Percentiles rank a stretch among this genome's conserved stretches.
Evolutionary conservation across 345 rosid species (phyloP).

Genomic region (Murraya koenigii): DNA sequence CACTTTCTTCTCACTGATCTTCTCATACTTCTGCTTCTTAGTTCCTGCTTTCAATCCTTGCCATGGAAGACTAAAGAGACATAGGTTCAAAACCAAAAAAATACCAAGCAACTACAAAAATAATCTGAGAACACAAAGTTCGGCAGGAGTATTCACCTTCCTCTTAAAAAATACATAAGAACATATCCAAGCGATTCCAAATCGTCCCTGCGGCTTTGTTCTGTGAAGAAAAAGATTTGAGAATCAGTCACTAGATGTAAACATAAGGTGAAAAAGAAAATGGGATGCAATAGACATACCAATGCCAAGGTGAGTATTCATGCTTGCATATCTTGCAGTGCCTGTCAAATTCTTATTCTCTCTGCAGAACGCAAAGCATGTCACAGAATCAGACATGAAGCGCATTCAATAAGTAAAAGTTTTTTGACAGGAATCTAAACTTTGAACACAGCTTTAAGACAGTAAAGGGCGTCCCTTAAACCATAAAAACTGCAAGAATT

Average conservation of each 20-base stretch:
- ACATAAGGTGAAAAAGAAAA: slow-evolving; percentile 4
- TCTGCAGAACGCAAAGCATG: slow-evolving; percentile 37
- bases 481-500: background rate
- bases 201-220: slow-evolving; percentile 99
- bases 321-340: slow-evolving; percentile 95
- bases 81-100: slow-evolving; percentile 22
- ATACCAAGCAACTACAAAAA: background rate
- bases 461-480: background rate
- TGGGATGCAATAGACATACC: slow-evolving; percentile 37
- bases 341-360: slow-evolving; percentile 93
- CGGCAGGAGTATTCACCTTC: slow-evolving; percentile 52
- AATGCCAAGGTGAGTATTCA: slow-evolving; percentile 94
- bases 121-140: background rate
- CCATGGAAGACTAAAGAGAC: slow-evolving; percentile 79
- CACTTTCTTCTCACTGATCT: slow-evolving; percentile 86
- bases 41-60: slow-evolving; percentile 92
- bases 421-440: background rate
- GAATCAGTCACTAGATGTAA: slow-evolving; percentile 1
- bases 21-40: slow-evolving; percentile 91
- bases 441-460: background rate
- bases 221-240: slow-evolving; percentile 27
- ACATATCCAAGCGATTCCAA: slow-evolving; percentile 93
- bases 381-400: background rate
- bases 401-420: background rate
- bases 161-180: slow-evolving; percentile 84